phyloP scores from a whole-genome alignment of 192 early-diverging fungal species.

The Piromyces sp. region DNA sequence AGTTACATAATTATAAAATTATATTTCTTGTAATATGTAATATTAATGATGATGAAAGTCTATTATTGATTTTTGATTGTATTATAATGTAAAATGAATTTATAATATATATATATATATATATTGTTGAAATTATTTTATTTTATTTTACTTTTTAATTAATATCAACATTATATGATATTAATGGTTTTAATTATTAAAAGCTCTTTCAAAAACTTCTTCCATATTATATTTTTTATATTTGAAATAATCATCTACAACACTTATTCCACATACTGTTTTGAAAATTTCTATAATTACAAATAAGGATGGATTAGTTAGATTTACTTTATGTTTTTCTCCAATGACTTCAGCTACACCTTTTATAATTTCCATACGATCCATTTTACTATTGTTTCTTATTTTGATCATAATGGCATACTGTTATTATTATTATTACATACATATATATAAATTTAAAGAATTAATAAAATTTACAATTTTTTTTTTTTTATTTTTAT shows the following conservation, averaged over 20 bases:
- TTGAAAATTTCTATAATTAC: slow-evolving; percentile 42
- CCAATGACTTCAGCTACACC: slow-evolving; percentile 27
- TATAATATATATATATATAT: too few species aligned
- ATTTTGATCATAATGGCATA: slow-evolving; percentile 35
- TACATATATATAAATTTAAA: too few species aligned
- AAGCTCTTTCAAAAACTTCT: background rate
- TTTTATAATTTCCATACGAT: slow-evolving; percentile 23
- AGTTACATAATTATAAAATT: too few species aligned
- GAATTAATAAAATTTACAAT: too few species aligned
- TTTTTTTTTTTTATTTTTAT: too few species aligned
- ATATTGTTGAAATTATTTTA: too few species aligned
- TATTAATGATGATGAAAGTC: too few species aligned
- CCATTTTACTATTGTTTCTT: slow-evolving; percentile 34
- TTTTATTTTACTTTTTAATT: background rate
- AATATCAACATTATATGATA: too few species aligned
- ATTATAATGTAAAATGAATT: too few species aligned
- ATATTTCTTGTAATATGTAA: too few species aligned
- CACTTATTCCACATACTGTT: slow-evolving; percentile 6
- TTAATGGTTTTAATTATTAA: too few species aligned
- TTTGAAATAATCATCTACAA: background rate
- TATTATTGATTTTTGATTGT: too few species aligned
- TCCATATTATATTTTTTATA: background rate
- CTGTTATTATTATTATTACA: slow-evolving; percentile 7
- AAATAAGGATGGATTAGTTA: slow-evolving; percentile 25
- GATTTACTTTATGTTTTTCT: slow-evolving; percentile 26